Percentiles rank a stretch among this genome's conserved stretches.
Evolutionary conservation across 768 basidiomycete genomes (phyloP).

Genomic region (Phlebiopsis flavidoalba): DNA sequence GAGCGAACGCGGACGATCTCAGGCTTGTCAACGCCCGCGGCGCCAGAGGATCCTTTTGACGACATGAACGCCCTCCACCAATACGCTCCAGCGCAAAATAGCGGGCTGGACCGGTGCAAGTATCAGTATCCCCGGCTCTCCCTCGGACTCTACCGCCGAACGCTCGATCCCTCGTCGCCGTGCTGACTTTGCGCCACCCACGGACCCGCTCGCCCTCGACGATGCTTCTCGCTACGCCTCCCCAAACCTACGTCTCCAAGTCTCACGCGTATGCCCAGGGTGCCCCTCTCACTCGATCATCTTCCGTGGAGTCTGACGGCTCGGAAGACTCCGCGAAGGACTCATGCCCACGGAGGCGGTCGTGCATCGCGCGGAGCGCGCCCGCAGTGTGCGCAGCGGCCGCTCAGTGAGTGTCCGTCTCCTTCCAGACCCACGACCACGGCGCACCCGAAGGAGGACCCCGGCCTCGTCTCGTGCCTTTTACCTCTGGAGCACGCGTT

Average conservation of each 20-base stretch:
- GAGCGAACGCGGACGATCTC: constrained; percentile 9
- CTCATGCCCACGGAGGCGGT: constrained; percentile 41
- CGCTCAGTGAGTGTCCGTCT: constrained; percentile 27
- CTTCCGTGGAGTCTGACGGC: constrained; percentile 27
- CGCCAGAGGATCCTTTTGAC: constrained; percentile 31
- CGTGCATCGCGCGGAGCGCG: constrained; percentile 44
- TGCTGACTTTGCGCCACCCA: constrained; percentile 64
- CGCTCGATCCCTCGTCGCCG: constrained; percentile 64
- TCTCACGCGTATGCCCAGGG: constrained; percentile 10
- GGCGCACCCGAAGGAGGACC: constrained; percentile 14
- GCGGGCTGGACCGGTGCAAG: constrained; percentile 31
- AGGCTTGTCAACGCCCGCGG: constrained; percentile 3
- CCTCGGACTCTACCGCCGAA: constrained; percentile 59
- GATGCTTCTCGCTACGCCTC: constrained; percentile 27
- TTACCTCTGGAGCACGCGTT: constrained; percentile 62
- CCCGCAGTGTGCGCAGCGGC: constrained; percentile 45
- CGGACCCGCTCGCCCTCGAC: constrained; percentile 33
- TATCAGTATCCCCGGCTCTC: constrained; percentile 45
- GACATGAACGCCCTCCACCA: constrained; percentile 25
- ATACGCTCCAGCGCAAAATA: constrained; percentile 35
- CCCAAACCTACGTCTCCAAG: constrained; percentile 21
- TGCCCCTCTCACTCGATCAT: constrained; percentile 20
- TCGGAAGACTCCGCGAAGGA: constrained; percentile 25
- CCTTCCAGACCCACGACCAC: constrained; percentile 24
- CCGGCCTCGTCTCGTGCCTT: constrained; percentile 64